Base-by-base conservation (phyloP, 768 basidiomycete genomes). In the Sporobolomyces pararoseus region DNA sequence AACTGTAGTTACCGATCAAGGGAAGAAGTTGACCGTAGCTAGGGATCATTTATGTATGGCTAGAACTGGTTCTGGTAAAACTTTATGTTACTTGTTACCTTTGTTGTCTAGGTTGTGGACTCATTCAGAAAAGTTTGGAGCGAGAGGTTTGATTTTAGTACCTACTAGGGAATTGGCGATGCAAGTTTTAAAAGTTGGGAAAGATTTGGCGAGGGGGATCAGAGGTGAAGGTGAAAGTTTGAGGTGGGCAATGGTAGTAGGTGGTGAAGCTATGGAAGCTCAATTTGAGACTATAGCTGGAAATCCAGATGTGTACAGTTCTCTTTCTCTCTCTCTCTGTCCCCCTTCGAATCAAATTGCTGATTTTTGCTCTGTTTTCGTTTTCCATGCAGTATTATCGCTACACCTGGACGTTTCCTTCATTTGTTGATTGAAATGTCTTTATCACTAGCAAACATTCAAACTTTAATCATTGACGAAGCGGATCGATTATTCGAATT, bases 351-450 rank as follows among this genome's bases (percentile, higher is more conserved):
- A 34, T 14, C 9, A 55, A 1, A n/a, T n/a, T n/a, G 39, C 46
- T 49, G 23, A 25, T 49, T 44, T 51, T 61, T 57, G 19, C 21
- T 35, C 32, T 37, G 63, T 68, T 51, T 71, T 62, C 69, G 53
- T 44, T 9, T 9, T 10, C 17, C 17, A 10, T 42, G 39, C 25
- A 97, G 94, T 25, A 89, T 99, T 72, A 95, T 99, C 74, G 95
- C 96, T 29, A 99, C 96, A 16, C 96, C 96, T 23, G 96, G 96
- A 68, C 92, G 96, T 72, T 83, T 99, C 39, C 85, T 99, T n/a
- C 96, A 99, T 81, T 84, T 99, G 29, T 84, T 90, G 60, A 90
- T 98, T 58, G 96, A 99, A 81, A 98, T 98, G 95, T 89, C 89
- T 71, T 82, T 96, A 57, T 91, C 95, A 77, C 83, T 99, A 32